Evolutionary conservation across 192 early-diverging fungal genomes (phyloP).

Genomic region (Coemansia umbellata): DNA sequence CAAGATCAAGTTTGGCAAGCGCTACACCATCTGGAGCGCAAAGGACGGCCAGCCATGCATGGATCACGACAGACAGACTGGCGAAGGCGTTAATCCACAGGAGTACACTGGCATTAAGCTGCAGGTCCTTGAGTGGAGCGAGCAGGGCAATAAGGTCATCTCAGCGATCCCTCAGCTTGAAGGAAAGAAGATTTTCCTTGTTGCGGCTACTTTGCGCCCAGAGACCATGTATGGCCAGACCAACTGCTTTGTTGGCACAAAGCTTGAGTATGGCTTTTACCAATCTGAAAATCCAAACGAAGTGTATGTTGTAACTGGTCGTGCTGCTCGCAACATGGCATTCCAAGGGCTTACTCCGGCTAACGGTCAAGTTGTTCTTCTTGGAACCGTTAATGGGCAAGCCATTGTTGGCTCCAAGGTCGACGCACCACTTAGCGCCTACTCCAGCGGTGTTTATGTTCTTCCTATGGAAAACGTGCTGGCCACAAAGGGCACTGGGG

Average conservation of each 20-base stretch:
- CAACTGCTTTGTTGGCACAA: slow-evolving; percentile 94
- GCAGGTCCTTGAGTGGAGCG: slow-evolving; percentile 67
- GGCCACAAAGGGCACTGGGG: slow-evolving; percentile 95
- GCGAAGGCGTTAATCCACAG: slow-evolving; percentile 91
- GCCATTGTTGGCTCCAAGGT: slow-evolving; percentile 86
- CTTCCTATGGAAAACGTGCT: slow-evolving; percentile 97
- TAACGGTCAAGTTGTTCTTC: slow-evolving; percentile 63
- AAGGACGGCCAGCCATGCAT: slow-evolving; percentile 96
- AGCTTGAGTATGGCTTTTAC: slow-evolving; percentile 88
- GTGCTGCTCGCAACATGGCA: slow-evolving; percentile 96
- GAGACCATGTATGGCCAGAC: slow-evolving; percentile 99
- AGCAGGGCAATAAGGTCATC: slow-evolving; percentile 43
- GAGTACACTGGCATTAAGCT: slow-evolving; percentile 98
- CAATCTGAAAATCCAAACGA: slow-evolving; percentile 66
- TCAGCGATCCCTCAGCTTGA: slow-evolving; percentile 54
- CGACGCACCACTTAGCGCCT: slow-evolving; percentile 79
- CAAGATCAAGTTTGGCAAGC: slow-evolving; percentile 93
- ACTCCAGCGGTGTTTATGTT: slow-evolving; percentile 75
- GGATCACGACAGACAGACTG: slow-evolving; percentile 95
- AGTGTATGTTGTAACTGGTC: slow-evolving; percentile 85
- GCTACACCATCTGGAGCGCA: slow-evolving; percentile 95
- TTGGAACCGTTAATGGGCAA: slow-evolving; percentile 73
- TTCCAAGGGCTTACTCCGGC: slow-evolving; percentile 80
- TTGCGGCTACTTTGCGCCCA: slow-evolving; percentile 93
- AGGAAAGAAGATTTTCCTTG: slow-evolving; percentile 79